Percentiles rank a stretch among this genome's conserved stretches.
Conservation (phyloP, 2,329 filamentous ascomycete species). For the Chrysoporthe cubensis region DNA sequence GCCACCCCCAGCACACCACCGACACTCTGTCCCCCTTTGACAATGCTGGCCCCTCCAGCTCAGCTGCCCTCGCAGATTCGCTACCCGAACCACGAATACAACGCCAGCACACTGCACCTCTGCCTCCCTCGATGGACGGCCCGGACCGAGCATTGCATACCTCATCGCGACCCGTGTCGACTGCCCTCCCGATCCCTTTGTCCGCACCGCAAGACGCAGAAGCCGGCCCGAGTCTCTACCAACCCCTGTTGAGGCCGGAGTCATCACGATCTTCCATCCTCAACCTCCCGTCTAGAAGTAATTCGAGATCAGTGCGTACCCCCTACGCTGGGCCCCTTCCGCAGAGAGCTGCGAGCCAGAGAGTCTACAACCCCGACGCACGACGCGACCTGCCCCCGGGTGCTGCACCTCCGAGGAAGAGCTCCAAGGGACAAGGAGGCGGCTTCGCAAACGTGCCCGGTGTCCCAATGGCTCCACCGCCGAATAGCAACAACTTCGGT, state of each 20-base stretch:
- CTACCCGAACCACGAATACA: slow-evolving; percentile 3
- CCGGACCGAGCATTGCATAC: slow-evolving; percentile 27
- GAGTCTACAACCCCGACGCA: slow-evolving; percentile 64
- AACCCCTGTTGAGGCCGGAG: slow-evolving; percentile 55
- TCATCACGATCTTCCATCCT: slow-evolving; percentile 61
- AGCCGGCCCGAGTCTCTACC: slow-evolving; percentile 38
- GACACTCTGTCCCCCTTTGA: slow-evolving; percentile 14
- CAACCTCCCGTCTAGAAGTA: slow-evolving; percentile 59
- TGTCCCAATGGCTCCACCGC: slow-evolving; percentile 45
- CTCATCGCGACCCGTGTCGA: slow-evolving; percentile 40
- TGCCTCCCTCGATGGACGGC: slow-evolving; percentile 14
- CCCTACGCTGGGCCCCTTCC: slow-evolving; percentile 65
- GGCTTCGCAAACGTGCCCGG: slow-evolving; percentile 53
- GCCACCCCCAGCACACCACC: slow-evolving; percentile 11
- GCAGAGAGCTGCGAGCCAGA: slow-evolving; percentile 70
- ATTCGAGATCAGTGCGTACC: slow-evolving; percentile 62
- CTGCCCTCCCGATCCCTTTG: slow-evolving; percentile 35
- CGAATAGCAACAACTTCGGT: slow-evolving; percentile 34
- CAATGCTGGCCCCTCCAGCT: slow-evolving; percentile 17
- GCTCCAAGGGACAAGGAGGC: slow-evolving; percentile 72
- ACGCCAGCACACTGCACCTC: slow-evolving; percentile 26
- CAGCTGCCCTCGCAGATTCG: slow-evolving; percentile 25
- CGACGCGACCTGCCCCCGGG: slow-evolving; percentile 53
- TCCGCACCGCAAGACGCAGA: slow-evolving; percentile 39
- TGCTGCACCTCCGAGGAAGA: slow-evolving; percentile 70